These are phyloP conservation scores for Penicillium simplicissimum DNA, from an alignment of 495 filamentous ascomycete species.

Conservation along the genomic window DNA sequence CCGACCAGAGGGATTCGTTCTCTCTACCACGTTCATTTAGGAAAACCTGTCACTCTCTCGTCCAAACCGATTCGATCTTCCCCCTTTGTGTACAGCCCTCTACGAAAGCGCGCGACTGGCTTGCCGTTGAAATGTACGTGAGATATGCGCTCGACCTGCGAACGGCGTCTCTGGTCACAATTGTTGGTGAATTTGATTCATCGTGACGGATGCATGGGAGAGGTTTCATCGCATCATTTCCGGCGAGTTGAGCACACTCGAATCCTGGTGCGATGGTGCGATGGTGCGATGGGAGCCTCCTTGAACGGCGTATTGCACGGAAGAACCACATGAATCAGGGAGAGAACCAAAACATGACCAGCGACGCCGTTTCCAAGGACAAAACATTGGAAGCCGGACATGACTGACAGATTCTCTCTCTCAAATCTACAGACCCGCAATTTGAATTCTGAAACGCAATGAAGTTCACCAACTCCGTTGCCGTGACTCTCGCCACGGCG, in stretches of 20 bases:
- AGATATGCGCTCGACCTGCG: constrained; percentile 1
- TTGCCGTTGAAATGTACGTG: constrained; percentile 40
- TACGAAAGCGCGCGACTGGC: constrained; percentile 35
- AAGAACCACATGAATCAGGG: neutral
- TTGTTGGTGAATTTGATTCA: neutral
- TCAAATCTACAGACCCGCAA: constrained; percentile 6
- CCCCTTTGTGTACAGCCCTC: constrained; percentile 34
- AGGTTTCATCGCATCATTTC: neutral
- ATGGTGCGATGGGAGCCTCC: neutral
- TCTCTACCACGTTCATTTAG: constrained; percentile 49
- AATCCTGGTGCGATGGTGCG: neutral
- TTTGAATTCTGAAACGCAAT: constrained; percentile 29
- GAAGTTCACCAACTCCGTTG: constrained; percentile 48
- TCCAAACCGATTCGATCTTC: constrained; percentile 18
- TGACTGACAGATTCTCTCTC: constrained; percentile 1
- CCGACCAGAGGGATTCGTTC: constrained; percentile 49
- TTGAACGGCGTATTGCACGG: neutral
- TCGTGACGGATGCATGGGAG: neutral
- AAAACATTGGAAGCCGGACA: neutral
- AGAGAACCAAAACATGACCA: neutral
- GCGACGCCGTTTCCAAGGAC: neutral
- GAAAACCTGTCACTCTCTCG: constrained; percentile 36
- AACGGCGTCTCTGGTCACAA: neutral
- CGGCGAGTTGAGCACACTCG: neutral
- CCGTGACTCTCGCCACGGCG: constrained; percentile 47